Evolutionary conservation across 2,329 filamentous ascomycete species (phyloP).

Genomic region (Paracamarosporium sp.): DNA sequence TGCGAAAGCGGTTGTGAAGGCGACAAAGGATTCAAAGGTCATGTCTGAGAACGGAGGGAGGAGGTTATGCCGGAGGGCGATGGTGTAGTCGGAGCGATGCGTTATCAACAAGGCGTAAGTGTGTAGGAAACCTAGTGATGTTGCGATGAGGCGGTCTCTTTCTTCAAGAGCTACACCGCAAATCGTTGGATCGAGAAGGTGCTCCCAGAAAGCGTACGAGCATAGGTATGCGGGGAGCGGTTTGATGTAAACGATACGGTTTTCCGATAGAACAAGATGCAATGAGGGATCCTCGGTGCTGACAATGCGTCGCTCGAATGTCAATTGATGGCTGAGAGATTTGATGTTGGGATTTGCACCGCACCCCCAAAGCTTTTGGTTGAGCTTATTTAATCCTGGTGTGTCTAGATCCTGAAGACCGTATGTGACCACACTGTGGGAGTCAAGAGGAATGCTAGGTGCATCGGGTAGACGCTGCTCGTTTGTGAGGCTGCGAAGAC

Average conservation of each 20-base stretch:
- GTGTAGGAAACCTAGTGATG: slow-evolving; percentile 24
- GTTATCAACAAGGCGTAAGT: slow-evolving; percentile 23
- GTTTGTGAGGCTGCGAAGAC: slow-evolving; percentile 12
- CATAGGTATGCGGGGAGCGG: slow-evolving; percentile 24
- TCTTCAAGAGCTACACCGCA: slow-evolving; percentile 12
- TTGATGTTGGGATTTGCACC: slow-evolving; percentile 14
- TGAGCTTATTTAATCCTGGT: slow-evolving; percentile 18
- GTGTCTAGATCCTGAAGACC: slow-evolving; percentile 25
- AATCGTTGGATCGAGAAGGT: slow-evolving; percentile 18
- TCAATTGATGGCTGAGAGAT: slow-evolving; percentile 22
- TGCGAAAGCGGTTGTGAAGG: slow-evolving; percentile 23
- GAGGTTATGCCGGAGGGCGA: slow-evolving; percentile 19
- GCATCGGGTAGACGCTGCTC: slow-evolving; percentile 25
- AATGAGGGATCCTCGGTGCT: slow-evolving; percentile 26
- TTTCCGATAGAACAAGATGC: slow-evolving; percentile 24
- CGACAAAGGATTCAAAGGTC: slow-evolving; percentile 18
- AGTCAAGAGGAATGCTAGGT: slow-evolving; percentile 17
- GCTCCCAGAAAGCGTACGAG: slow-evolving; percentile 28
- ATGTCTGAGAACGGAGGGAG: slow-evolving; percentile 9
- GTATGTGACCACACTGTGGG: slow-evolving; percentile 14
- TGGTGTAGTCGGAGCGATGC: slow-evolving; percentile 22
- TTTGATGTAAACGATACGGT: slow-evolving; percentile 24
- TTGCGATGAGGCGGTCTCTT: slow-evolving; percentile 8
- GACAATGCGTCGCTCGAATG: slow-evolving; percentile 20
- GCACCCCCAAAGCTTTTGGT: slow-evolving; percentile 21